Base-by-base conservation (phyloP, 164 flowering plant species). In the Saururus chinensis region DNA sequence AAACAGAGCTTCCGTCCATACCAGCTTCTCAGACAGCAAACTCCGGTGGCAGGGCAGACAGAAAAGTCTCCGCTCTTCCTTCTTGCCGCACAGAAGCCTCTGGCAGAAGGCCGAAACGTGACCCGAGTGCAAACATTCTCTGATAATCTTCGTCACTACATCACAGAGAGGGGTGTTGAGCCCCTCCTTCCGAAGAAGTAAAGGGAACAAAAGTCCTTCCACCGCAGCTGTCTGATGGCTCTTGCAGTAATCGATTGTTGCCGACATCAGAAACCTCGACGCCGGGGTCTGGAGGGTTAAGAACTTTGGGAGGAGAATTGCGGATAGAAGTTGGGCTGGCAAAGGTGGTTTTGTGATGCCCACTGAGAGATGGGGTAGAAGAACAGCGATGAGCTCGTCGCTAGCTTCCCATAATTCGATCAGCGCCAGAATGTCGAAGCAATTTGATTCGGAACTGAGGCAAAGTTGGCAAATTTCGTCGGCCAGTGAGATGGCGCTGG, bases 1-100 rank as follows among this genome's bases (percentile, higher is more conserved):
- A 79, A 87, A 81, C 62, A 81, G 61, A 12, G 88, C 71, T 67
- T 87, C 89, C 21, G 88, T 82, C 90, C 95, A 87, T 69, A 84
- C 78, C 80, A 85, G 60, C 40, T 78, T 75, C 63, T 68, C 40
- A 9, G 84, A 75, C 64, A 84, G 60, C 51, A 82, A 71, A 64
- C 59, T n/a, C 24, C 25, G 66, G 65, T 84, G 86, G 76, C 83
- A 75, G 21, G 84, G 81, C 68, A 77, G 84, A 68, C 80, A 80
- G 25, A 78, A 53, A 40, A 78, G 77, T 60, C 60, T 76, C 76
- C 56, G 70, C 21, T 35, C 71, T 23, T 64, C 74, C 20, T 66
- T 73, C 56, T 70, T 79, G 57, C 84, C 49, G 70, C 75, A 72
- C 0, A 87, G 77, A 57, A 85, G 71, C 75, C 78, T 85, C 57